Conservation (phyloP, 2,329 filamentous ascomycete genomes). For the Colletotrichum abscissum region DNA sequence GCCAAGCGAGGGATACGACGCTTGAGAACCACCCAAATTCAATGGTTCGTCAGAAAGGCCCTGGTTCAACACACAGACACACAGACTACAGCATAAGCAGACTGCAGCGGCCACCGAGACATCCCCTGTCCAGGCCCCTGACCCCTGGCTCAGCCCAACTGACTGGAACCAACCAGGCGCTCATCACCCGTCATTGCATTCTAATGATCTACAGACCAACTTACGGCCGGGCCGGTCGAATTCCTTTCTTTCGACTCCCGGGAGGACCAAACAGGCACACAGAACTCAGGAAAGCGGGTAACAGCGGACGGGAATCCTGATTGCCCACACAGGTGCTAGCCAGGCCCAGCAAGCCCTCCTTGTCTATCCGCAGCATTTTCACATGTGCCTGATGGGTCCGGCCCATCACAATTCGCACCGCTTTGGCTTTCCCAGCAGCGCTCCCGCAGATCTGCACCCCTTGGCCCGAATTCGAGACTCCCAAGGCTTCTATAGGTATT, state of each 20-base stretch:
- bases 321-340: background rate
- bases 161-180: constrained; percentile 30
- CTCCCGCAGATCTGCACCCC: background rate
- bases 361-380: background rate
- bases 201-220: constrained; percentile 19
- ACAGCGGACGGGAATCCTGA: background rate
- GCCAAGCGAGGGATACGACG: constrained; percentile 24
- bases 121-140: constrained; percentile 21
- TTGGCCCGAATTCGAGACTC: background rate
- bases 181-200: constrained; percentile 25
- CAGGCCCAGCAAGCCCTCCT: background rate
- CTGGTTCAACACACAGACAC: background rate
- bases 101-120: constrained; percentile 26
- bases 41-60: constrained; percentile 7
- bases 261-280: background rate
- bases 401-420: background rate
- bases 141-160: constrained; percentile 28
- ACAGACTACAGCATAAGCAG: constrained; percentile 25
- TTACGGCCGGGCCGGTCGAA: constrained; percentile 24
- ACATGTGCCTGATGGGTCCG: background rate
- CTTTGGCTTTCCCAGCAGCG: background rate
- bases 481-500: background rate
- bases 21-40: background rate
- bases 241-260: constrained; percentile 5
- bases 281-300: background rate